Evolutionary conservation across 2,329 filamentous ascomycete species (phyloP).

Genomic region (Diplodia sapinea): DNA sequence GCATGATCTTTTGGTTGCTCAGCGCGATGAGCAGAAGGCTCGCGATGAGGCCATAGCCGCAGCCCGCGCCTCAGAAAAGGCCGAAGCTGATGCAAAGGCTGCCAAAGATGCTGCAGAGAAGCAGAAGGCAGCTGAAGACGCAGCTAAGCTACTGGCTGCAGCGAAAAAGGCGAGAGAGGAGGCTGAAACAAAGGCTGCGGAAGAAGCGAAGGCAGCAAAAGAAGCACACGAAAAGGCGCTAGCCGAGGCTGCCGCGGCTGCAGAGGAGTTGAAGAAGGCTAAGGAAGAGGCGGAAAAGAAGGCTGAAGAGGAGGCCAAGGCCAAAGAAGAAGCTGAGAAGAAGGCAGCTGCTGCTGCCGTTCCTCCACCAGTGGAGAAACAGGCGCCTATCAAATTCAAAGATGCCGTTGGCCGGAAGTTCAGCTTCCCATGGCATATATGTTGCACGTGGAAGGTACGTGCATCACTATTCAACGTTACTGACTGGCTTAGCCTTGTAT

Average conservation of each 20-base stretch:
- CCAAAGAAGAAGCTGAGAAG: constrained; percentile 50
- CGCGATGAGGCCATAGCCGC: constrained; percentile 45
- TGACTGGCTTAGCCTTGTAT: not conserved
- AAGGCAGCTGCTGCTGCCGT: constrained; percentile 49
- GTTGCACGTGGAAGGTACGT: constrained; percentile 81
- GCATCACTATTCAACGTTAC: not conserved
- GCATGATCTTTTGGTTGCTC: constrained; percentile 50
- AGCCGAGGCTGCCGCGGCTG: constrained; percentile 52
- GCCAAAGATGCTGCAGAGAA: constrained; percentile 58
- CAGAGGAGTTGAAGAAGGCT: constrained; percentile 62
- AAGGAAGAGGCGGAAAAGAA: constrained; percentile 57
- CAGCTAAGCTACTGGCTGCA: constrained; percentile 40
- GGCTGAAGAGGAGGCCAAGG: constrained; percentile 54
- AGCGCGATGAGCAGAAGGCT: constrained; percentile 50
- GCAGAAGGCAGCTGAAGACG: constrained; percentile 49
- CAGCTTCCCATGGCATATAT: constrained; percentile 86
- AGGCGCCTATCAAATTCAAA: constrained; percentile 84
- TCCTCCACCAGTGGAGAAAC: constrained; percentile 61
- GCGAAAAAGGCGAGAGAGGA: constrained; percentile 43
- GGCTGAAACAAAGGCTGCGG: constrained; percentile 41
- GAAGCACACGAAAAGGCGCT: constrained; percentile 41
- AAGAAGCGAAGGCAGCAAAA: constrained; percentile 39
- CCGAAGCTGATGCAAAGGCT: constrained; percentile 54
- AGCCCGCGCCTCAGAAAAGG: constrained; percentile 33
- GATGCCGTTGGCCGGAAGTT: constrained; percentile 91